Percentiles rank a stretch among this genome's conserved stretches.
These are phyloP conservation scores for Pseudogymnoascus sp. DNA, from an alignment of 2,329 filamentous ascomycete species.

Conservation along the genomic window DNA sequence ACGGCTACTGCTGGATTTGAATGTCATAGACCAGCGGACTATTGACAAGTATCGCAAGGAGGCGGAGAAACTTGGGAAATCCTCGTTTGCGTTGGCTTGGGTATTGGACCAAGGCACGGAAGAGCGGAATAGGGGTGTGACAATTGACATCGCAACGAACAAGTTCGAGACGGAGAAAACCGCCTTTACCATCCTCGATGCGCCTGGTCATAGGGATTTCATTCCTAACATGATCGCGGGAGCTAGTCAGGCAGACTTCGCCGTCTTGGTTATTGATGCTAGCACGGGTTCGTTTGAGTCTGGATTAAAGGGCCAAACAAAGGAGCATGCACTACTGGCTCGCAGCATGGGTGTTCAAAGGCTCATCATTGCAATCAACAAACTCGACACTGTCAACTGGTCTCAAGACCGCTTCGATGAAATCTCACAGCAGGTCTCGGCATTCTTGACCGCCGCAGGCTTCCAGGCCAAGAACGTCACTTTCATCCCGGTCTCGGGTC, in stretches of 20 bases:
- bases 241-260: constrained; percentile 91
- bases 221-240: constrained; percentile 99
- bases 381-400: constrained; percentile 84
- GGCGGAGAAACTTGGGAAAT: constrained; percentile 84
- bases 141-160: constrained; percentile 93
- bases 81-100: constrained; percentile 94
- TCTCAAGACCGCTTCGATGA: constrained; percentile 73
- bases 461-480: constrained; percentile 74
- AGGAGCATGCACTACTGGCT: constrained; percentile 83
- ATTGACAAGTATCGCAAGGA: constrained; percentile 83
- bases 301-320: constrained; percentile 85
- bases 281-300: constrained; percentile 87
- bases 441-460: constrained; percentile 73
- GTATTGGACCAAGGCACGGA: constrained; percentile 88
- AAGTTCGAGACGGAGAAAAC: constrained; percentile 85
- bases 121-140: constrained; percentile 82
- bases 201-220: constrained; percentile 89
- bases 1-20: constrained; percentile 78
- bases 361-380: constrained; percentile 88
- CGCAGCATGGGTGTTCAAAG: constrained; percentile 84
- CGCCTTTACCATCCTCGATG: constrained; percentile 87
- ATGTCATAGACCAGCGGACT: constrained; percentile 78
- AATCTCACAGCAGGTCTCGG: constrained; percentile 72
- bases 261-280: constrained; percentile 87
- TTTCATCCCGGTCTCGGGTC: constrained; percentile 83